Base-by-base conservation (phyloP, 169 alveolate species). In the Plasmodium chabaudi region DNA sequence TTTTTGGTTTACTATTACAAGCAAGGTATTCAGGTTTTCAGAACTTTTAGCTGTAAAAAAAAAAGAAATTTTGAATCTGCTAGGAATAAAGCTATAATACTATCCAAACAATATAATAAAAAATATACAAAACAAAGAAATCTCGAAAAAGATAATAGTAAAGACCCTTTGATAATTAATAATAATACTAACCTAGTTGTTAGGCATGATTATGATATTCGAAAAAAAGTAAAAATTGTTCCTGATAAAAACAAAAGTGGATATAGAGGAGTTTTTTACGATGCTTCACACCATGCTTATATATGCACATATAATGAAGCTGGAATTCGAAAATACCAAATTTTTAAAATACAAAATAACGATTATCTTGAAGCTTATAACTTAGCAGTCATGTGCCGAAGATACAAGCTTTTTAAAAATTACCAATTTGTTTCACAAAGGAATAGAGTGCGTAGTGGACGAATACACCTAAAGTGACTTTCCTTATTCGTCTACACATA, bases 191-290 rank as follows among this genome's bases (percentile, higher is more conserved):
- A 74, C 42, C 51, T 69, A 46, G 51, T 57, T 9, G 86, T 91
- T n/a, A 82, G 63, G 23, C 88, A 87, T 63, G 61, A 87, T 59
- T 61, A 93, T 59, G 71, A 77, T 59, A 53, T 93, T 10, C 88
- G 82, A 59, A 75, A 84, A 77, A 87, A 93, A 39, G 49, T 65
- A 56, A 90, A 91, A 72, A 74, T 93, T 34, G 91, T 88, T 17
- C 95, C 95, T 12, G 95, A 93, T 86, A 82, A 91, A 68, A 91
- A 90, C 56, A 88, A 88, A 51, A 93, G 95, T 71, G 95, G 95
- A n/a, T 93, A 88, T 55, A 65, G 95, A 27, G 95, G 95, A 7
- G 94, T 93, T 4, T 91, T 93, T 87, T 93, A 91, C 82, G 95
- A 93, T 59, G 42, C 91, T 19, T 69, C 92, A 51, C 59, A 88